phyloP scores from a whole-genome alignment of 1,284 basidiomycete genomes.

The Ceratobasidium papillatum region DNA sequence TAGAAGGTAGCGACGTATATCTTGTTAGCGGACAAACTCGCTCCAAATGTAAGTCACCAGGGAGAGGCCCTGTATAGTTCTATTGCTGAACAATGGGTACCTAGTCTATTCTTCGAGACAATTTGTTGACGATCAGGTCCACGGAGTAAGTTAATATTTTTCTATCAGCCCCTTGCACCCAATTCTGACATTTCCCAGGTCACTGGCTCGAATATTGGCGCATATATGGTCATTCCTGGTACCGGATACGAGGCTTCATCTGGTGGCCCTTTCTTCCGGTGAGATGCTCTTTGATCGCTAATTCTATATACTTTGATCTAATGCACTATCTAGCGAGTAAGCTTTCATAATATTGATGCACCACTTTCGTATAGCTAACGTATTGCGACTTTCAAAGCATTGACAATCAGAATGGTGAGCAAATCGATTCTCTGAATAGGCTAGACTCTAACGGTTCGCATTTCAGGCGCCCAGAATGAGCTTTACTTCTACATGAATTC shows the following conservation, averaged over 20 bases:
- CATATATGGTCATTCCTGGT: conserved; percentile 52
- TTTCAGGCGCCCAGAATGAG: conserved; percentile 28
- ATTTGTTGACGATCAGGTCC: conserved; percentile 43
- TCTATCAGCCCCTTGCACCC: neutral
- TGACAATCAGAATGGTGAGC: conserved; percentile 32
- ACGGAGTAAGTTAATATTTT: conserved; percentile 25
- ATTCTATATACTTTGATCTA: too few species aligned
- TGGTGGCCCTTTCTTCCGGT: conserved; percentile 53
- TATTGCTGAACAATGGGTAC: neutral
- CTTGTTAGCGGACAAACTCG: conserved; percentile 36
- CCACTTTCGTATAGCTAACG: neutral
- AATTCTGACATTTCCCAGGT: neutral
- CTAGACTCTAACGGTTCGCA: neutral
- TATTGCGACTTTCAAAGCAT: conserved; percentile 20
- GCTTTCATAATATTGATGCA: neutral
- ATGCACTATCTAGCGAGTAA: conserved; percentile 32
- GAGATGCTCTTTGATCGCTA: too few species aligned
- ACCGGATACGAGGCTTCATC: conserved; percentile 56
- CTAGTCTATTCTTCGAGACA: conserved; percentile 38
- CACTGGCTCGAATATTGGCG: conserved; percentile 36
- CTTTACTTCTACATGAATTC: conserved; percentile 44
- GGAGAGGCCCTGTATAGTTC: too few species aligned
- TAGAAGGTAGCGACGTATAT: conserved; percentile 43
- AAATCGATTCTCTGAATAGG: neutral
- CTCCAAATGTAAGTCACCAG: conserved; percentile 36